Base-by-base conservation (phyloP, 2,329 filamentous ascomycete species). In the Akanthomyces lecanii region DNA sequence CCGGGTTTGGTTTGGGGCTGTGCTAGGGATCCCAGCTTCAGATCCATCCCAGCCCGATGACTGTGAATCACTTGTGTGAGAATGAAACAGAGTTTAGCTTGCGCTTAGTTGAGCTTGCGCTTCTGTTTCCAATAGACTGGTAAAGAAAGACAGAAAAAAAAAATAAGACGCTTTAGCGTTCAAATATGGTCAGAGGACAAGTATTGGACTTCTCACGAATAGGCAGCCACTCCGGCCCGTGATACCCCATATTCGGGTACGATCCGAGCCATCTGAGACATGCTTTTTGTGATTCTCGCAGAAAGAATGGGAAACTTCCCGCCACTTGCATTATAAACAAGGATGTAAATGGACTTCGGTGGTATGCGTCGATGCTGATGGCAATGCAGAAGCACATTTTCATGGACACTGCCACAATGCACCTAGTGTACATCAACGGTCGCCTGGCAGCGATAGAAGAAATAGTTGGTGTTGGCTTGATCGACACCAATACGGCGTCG, bases 351-450 rank as follows among this genome's bases (percentile, higher is more conserved):
- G 1, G 48, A 12, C 40, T 50, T 6, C n/a, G 25, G 6, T 54
- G 58, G 58, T 61, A 25, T 54, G 40, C 50, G 5, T 54, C 50
- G 5, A 61, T 54, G 58, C 58, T 61, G 12, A 61, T 47, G 58
- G 58, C 58, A n/a, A 61, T 61, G 58, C 58, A 61, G 21, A 61
- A 61, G 21, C 58, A 61, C 48, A 61, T 54, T 14, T 54, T 53
- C 38, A 53, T 61, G 58, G 50, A 30, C 28, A 54, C 54, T 47
- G 58, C 28, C 16, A 47, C 58, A 38, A 61, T 61, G 50, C 50
- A 61, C 21, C 50, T 47, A 38, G 58, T 48, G 18, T 61, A 45
- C 11, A 28, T 54, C 18, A 25, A 47, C 21, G 50, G 58, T n/a
- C 50, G 50, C 28, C n/a, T 61, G 48, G 48, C 48, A 12, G 58